Base-by-base conservation (phyloP, 768 basidiomycete genomes). In the Cyclocybe aegerita region DNA sequence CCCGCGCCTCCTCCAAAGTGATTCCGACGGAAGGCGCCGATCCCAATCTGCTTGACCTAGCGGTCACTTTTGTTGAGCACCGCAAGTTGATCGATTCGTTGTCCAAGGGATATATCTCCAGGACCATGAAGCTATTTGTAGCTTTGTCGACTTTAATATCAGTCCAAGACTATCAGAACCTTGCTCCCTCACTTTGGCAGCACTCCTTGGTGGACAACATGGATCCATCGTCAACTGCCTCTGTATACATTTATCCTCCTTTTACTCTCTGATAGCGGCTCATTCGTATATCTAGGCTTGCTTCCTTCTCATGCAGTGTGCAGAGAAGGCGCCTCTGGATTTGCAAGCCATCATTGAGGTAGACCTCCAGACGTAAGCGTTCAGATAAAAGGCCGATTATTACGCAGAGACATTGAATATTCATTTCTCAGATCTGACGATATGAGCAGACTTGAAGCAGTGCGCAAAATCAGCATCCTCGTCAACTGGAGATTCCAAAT, bases 401-500 rank as follows among this genome's bases (percentile, higher is more conserved):
- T n/a, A n/a, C 40, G 31, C 11, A 47, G 15, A 29, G 16, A 35
- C 17, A 17, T 15, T 30, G 12, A 41, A 10, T 8, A 47, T 33
- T 5, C 12, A 34, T 12, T 43, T 10, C 14, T 7, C 41, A 88
- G 86, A 54, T 70, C 76, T 3, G 76, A 82, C 46, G 64, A 72
- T 37, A 58, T 59, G 15, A 75, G 74, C 9, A 79, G 81, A 45
- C 66, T 80, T 34, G 65, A 73, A 41, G 82, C 85, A 0, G 70
- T 87, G 33, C 71, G 73, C 36, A 80, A 80, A 50, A 66, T 90
- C 15, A 73, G 76, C 32, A 72, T 75, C 9, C 67, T 90, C 8
- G 71, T 79, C 41, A 82, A 82, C 48, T 85, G 85, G 81, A 77
- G 88, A 16, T 86, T 81, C 57, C 86, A 90, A 61, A 72, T 90